Conservation (phyloP, 208 protist genomes). For the Crithidia expoeki region DNA sequence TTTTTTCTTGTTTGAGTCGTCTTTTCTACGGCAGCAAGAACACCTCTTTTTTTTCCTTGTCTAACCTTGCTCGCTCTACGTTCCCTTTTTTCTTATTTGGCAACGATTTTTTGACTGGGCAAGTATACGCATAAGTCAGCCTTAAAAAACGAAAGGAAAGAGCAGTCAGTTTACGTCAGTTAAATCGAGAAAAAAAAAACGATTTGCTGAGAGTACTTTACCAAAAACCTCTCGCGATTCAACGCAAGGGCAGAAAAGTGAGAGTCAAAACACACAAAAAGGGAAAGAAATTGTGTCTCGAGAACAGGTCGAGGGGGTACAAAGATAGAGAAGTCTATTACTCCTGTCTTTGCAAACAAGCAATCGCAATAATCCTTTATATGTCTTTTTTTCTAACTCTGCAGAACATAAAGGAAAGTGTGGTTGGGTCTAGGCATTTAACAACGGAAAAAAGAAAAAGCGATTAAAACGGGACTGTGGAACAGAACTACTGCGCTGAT, state of each 20-base stretch:
- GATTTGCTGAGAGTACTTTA: conserved; percentile 16
- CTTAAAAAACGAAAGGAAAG: background rate
- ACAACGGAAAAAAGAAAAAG: background rate
- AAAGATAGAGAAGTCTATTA: conserved; percentile 4
- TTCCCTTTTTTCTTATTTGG: background rate
- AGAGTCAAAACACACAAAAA: background rate
- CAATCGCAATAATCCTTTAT: background rate
- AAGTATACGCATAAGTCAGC: background rate
- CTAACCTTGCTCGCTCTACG: background rate
- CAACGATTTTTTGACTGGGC: no score
- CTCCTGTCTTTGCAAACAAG: conserved; percentile 1
- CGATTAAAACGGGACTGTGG: background rate
- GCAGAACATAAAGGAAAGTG: background rate
- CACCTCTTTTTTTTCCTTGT: background rate
- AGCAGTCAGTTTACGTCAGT: background rate
- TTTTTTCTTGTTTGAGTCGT: background rate
- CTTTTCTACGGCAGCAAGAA: background rate
- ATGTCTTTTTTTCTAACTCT: conserved; percentile 4
- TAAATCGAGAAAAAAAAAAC: background rate
- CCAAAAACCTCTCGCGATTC: conserved; percentile 11
- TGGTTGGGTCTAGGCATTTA: background rate
- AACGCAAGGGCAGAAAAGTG: background rate
- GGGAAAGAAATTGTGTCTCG: background rate
- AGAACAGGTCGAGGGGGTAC: background rate
- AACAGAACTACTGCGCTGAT: conserved; percentile 1